These are phyloP conservation scores for Dalbergia cochinchinensis DNA, from an alignment of 306 rosid genomes.

Conservation along the genomic window DNA sequence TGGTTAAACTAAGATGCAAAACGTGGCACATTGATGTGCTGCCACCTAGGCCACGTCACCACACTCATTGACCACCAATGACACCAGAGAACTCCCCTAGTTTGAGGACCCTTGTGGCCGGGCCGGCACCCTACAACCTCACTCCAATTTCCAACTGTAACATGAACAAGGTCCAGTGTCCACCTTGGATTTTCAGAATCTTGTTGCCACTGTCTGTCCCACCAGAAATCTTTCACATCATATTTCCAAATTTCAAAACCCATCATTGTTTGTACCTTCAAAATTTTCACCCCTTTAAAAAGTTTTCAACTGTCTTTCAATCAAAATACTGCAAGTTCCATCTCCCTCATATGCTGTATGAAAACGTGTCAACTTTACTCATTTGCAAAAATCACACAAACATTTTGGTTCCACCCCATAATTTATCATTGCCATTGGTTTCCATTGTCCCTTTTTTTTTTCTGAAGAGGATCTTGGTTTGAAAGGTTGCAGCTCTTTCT, in stretches of 20 bases:
- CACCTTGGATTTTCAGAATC: conserved; percentile 45
- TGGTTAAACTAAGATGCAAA: no score
- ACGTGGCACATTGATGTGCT: no score
- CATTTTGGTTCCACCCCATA: conserved; percentile 28
- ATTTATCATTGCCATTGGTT: conserved; percentile 14
- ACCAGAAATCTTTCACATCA: conserved; percentile 20
- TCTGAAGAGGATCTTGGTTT: not conserved
- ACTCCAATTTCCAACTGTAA: conserved; percentile 34
- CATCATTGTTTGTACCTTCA: conserved; percentile 36
- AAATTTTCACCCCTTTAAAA: conserved; percentile 15
- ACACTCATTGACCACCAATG: no score
- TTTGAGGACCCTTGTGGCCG: not conserved
- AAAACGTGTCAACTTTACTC: conserved; percentile 35
- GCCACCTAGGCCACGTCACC: no score
- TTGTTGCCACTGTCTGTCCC: not conserved
- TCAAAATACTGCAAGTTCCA: not conserved
- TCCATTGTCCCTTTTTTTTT: not conserved
- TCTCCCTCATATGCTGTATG: conserved; percentile 2
- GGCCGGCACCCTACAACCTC: conserved; percentile 16
- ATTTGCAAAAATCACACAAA: conserved; percentile 1
- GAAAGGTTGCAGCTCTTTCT: not conserved
- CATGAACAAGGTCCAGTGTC: not conserved
- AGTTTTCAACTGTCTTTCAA: conserved; percentile 35
- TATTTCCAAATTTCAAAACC: conserved; percentile 22
- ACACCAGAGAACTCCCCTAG: no score